phyloP scores from a whole-genome alignment of 2,329 filamentous ascomycete species.

The Botrytis byssoidea region DNA sequence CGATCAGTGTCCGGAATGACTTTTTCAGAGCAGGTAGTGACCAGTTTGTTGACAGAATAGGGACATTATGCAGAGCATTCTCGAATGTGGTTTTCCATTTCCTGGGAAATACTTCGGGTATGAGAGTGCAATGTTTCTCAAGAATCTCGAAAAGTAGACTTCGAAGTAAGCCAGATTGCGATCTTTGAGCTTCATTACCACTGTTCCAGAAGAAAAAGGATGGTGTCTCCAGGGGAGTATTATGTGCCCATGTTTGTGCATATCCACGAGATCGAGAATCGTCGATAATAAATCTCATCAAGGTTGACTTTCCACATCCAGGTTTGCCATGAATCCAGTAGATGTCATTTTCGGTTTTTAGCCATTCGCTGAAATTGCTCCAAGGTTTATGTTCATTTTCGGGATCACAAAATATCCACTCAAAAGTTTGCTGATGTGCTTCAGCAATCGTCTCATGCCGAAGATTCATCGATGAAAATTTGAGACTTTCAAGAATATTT shows the following conservation, averaged over 20 bases:
- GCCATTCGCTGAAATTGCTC: slow-evolving; percentile 23
- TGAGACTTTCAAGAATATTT: slow-evolving; percentile 14
- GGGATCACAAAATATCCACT: slow-evolving; percentile 21
- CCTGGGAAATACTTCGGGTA: neutral
- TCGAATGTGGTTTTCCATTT: neutral
- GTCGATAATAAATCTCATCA: slow-evolving; percentile 26
- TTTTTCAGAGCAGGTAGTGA: neutral
- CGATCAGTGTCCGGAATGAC: neutral
- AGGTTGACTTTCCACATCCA: slow-evolving; percentile 35
- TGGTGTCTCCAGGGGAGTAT: slow-evolving; percentile 32
- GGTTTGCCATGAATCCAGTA: slow-evolving; percentile 29
- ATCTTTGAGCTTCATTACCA: neutral
- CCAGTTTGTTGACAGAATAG: neutral
- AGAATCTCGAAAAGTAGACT: neutral
- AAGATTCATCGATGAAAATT: slow-evolving; percentile 18
- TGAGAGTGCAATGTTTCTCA: neutral
- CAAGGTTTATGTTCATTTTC: neutral
- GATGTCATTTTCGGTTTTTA: slow-evolving; percentile 9
- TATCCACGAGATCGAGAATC: slow-evolving; percentile 22
- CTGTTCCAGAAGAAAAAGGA: slow-evolving; percentile 48
- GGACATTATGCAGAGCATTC: neutral
- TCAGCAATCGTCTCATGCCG: slow-evolving; percentile 9
- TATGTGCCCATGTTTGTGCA: slow-evolving; percentile 33
- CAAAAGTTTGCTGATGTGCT: slow-evolving; percentile 21
- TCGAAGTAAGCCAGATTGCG: neutral